These are phyloP conservation scores for Bryoerythrophyllum caledonicum DNA, from an alignment of 225 moss, liverwort and hornwort species.

Conservation along the genomic window DNA sequence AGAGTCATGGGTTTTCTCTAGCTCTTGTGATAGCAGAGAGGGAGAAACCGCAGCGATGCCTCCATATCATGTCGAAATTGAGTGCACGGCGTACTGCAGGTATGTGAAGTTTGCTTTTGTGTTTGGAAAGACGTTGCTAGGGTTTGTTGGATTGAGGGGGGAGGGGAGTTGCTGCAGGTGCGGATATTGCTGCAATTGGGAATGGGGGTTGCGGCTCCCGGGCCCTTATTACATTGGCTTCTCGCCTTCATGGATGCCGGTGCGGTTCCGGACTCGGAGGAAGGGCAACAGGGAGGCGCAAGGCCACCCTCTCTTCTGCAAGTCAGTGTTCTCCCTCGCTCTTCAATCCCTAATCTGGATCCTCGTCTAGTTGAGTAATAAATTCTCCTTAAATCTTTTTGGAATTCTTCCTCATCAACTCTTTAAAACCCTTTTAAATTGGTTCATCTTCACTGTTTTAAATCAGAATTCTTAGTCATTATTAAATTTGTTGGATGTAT, in stretches of 20 bases:
- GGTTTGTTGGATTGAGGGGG: constrained; percentile 7
- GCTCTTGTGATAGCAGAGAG: neutral
- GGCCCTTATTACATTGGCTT: constrained; percentile 78
- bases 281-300: constrained; percentile 46
- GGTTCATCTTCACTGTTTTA: too few relatives aligned
- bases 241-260: constrained; percentile 78
- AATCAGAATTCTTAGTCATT: too few relatives aligned
- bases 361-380: too few relatives aligned
- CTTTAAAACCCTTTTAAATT: too few relatives aligned
- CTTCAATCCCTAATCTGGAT: neutral
- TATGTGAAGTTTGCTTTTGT: constrained; percentile 14
- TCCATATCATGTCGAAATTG: constrained; percentile 71
- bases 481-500: too few relatives aligned
- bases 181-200: constrained; percentile 99
- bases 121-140: neutral
- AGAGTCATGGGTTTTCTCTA: neutral
- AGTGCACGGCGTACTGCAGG: constrained; percentile 99
- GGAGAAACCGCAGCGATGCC: constrained; percentile 50
- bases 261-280: constrained; percentile 72
- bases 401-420: too few relatives aligned
- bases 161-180: constrained; percentile 56
- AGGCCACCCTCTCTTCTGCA: constrained; percentile 68
- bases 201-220: constrained; percentile 91
- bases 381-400: too few relatives aligned
- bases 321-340: constrained; percentile 42